Base-by-base conservation (phyloP, 1,284 basidiomycete species). In the Pholiota adiposa region DNA sequence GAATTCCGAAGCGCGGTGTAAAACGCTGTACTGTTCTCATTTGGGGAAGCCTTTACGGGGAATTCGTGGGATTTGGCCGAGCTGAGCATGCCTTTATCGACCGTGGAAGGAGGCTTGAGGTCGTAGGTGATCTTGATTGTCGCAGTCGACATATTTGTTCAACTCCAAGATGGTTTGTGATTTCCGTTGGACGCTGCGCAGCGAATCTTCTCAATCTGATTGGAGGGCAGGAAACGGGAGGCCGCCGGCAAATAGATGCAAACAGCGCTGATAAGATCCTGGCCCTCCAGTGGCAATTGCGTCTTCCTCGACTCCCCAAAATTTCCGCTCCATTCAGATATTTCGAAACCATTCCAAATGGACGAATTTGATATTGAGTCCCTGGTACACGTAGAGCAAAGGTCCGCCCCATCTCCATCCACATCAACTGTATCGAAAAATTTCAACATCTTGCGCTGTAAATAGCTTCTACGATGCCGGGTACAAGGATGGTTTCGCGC, bases 381-480 rank as follows among this genome's bases (percentile, higher is more conserved):
- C 23, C 80, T 92, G 7, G 81, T 89, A 7, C 79, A 89, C 67
- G 77, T 92, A 40, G 90, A 92, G 74, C 88, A 90, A 78, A 84
- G 82, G 89, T 90, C 56, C 58, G 63, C 48, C 51, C 19, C 18
- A 49, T 54, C 34, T n/a, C 14, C 36, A 38, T 38, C 36, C 14
- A 38, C 7, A 31, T 31, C 36, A 38, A 38, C 5, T 16, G 7
- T n/a, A 12, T n/a, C 36, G 6, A 38, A 38, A 14, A 38, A 31
- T 29, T 41, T 27, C 31, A 44, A 43, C 53, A 53, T 49, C 25
- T 27, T 40, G 7, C 36, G 4, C 14, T 38, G 36, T 11, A 29
- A 41, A 27, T 34, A 95, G 93, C 49, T 94, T 96, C 76, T 97
- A 92, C 72, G 83, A 88, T 56, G 71, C 80, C 7, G 96, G 96